Evolutionary conservation across 1,284 basidiomycete species (phyloP), one percentile per base, ranked within the genome.

Genomic region (Sparassis latifolia): DNA sequence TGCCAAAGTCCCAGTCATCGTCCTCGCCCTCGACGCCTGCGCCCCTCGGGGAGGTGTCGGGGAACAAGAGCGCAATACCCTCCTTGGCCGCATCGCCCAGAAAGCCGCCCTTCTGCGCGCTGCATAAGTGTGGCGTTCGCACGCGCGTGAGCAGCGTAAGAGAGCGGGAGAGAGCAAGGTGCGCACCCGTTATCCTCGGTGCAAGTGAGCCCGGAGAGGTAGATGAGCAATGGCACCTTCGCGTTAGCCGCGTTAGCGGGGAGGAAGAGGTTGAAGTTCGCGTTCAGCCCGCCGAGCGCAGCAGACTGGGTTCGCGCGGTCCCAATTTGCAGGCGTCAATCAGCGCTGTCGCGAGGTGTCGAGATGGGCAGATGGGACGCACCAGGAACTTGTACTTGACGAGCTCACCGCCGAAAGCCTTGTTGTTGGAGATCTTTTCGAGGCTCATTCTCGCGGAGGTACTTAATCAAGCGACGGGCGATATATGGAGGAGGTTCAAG

Each of bases 41-140:
- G 1, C 93, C 94, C 33, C 96, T 80, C 2, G 97, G 97, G 39
- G 89, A 92, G 0, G 97, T 99, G 66, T 99, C 97, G 0, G 97
- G 93, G 67, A 97, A 97, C 40, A 99, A 82, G 45, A 99, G 72
- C 0, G 96, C 95, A 52, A 99, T 86, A 3, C 87, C 86, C 61
- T 94, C 83, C 35, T 81, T 74, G 2, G 89, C 80, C 1, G 94
- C 93, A 31, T 86, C 81, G 31, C 82, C 78, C 45, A 96, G 72
- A 69, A 97, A 92, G 6, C 79, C 80, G 30, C 89, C 92, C 68
- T 97, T 97, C 70, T 94, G 91, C 1, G 93, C 82, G 0, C 90
- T 91, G 59, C 5, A 46, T 48, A 31, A 10, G 10, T 39, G 44
- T 38, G 28, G 44, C 20, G 50, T 33, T 50, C 40, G 44, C 49